Conservation (phyloP, 1,139 yeast genomes). For the Citeromyces siamensis region DNA sequence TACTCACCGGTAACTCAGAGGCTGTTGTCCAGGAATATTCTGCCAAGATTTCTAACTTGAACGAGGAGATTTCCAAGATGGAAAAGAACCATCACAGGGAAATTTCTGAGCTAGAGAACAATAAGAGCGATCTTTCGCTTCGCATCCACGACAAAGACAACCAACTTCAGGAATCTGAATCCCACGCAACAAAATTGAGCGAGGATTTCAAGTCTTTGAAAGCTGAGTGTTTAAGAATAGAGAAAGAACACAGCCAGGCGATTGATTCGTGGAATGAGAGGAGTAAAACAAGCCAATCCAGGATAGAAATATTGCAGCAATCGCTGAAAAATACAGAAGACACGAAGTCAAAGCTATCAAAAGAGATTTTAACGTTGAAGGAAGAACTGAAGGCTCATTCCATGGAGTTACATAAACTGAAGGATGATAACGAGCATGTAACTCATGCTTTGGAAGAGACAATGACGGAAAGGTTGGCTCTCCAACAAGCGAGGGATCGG, state of each 20-base stretch:
- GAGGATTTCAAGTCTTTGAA: slow-evolving; percentile 10
- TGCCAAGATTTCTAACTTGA: slow-evolving; percentile 27
- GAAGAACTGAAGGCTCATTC: slow-evolving; percentile 7
- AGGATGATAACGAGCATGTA: too few relatives aligned
- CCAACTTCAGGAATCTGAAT: slow-evolving; percentile 5
- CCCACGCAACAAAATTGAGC: neutral
- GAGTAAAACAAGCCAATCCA: too few relatives aligned
- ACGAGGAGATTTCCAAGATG: slow-evolving; percentile 15
- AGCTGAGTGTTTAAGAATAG: slow-evolving; percentile 8
- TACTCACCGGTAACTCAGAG: slow-evolving; percentile 36
- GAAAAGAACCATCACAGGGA: slow-evolving; percentile 11
- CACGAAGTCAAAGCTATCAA: too few relatives aligned
- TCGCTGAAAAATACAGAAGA: too few relatives aligned
- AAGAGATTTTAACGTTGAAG: too few relatives aligned
- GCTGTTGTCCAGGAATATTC: slow-evolving; percentile 33
- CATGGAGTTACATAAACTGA: too few relatives aligned
- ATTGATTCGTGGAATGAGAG: too few relatives aligned
- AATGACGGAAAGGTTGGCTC: too few relatives aligned
- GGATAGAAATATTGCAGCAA: too few relatives aligned
- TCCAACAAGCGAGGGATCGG: too few relatives aligned
- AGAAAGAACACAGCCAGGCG: too few relatives aligned
- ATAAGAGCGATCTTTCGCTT: slow-evolving; percentile 7
- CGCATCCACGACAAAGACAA: slow-evolving; percentile 8
- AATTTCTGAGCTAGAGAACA: slow-evolving; percentile 10
- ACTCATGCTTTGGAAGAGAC: slow-evolving; percentile 1